Conservation (phyloP, 1,284 basidiomycete species). For the Leccinum cinnamomeum region DNA sequence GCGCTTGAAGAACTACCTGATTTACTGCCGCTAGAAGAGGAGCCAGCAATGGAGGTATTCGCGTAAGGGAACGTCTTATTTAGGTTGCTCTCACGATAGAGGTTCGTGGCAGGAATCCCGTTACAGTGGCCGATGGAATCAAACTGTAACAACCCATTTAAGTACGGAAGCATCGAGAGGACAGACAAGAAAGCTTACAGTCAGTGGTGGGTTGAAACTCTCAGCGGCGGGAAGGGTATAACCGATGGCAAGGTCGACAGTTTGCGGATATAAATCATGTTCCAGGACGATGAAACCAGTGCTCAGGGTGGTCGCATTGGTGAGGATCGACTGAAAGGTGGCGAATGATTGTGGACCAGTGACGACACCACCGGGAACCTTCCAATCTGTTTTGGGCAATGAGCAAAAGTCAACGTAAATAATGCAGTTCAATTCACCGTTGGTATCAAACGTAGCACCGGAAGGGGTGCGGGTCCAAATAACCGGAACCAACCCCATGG, state of each 20-base stretch:
- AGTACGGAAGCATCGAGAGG: neutral
- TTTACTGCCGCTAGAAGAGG: constrained; percentile 9
- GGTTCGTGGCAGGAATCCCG: constrained; percentile 49
- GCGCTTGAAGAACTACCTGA: constrained; percentile 1
- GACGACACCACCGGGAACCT: constrained; percentile 70
- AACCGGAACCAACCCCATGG: constrained; percentile 80
- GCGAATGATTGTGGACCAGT: constrained; percentile 55
- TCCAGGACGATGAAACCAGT: constrained; percentile 86
- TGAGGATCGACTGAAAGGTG: constrained; percentile 62
- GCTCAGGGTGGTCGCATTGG: constrained; percentile 54
- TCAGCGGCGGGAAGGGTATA: constrained; percentile 79
- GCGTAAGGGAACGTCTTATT: constrained; percentile 59
- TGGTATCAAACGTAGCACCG: constrained; percentile 76
- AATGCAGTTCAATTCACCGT: constrained; percentile 45
- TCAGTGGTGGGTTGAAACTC: constrained; percentile 59
- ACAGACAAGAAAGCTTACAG: constrained; percentile 39
- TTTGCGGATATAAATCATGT: constrained; percentile 84
- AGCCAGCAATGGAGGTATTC: constrained; percentile 23
- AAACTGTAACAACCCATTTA: constrained; percentile 41
- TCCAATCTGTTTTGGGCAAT: constrained; percentile 62
- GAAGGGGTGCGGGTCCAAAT: constrained; percentile 71
- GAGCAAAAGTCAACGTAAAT: neutral
- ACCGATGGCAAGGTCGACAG: constrained; percentile 85
- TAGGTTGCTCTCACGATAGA: constrained; percentile 65
- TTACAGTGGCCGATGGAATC: constrained; percentile 66